Conservation (phyloP, 2,329 filamentous ascomycete species). For the Colletotrichum camelliae region DNA sequence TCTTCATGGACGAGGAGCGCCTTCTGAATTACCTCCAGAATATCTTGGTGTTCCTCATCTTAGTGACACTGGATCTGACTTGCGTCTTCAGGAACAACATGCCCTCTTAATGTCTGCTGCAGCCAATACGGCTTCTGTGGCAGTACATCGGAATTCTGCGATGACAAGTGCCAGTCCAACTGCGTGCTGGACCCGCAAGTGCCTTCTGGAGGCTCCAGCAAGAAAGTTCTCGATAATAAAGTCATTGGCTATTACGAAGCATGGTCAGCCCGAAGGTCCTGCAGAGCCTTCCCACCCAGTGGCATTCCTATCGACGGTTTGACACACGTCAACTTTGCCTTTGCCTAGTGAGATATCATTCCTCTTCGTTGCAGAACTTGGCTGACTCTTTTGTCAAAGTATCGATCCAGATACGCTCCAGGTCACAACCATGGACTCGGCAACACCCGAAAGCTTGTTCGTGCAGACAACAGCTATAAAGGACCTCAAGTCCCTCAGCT, state of each 20-base stretch:
- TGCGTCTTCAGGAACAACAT: neutral
- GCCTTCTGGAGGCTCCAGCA: neutral
- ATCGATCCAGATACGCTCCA: slow-evolving; percentile 27
- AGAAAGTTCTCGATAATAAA: neutral
- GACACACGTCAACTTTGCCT: slow-evolving; percentile 29
- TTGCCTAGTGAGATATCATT: slow-evolving; percentile 12
- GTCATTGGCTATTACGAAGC: slow-evolving; percentile 15
- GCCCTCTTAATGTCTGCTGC: neutral
- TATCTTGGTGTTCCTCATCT: neutral
- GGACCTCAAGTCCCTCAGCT: neutral
- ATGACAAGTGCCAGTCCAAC: neutral
- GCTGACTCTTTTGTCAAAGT: neutral
- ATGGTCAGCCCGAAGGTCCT: neutral
- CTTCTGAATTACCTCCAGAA: accelerated
- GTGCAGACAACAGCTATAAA: neutral
- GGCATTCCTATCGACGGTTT: slow-evolving; percentile 7
- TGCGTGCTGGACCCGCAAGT: neutral
- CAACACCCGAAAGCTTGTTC: slow-evolving; percentile 22
- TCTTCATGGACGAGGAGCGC: neutral
- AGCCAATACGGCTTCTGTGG: slow-evolving; percentile 28
- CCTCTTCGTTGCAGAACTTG: neutral
- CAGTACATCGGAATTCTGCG: neutral
- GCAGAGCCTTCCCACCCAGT: neutral
- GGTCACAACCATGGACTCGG: slow-evolving; percentile 24
- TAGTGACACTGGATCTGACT: neutral